Evolutionary conservation across 768 basidiomycete species (phyloP), one percentile per base, ranked within the genome.

Genomic region (Hortiboletus flavorubellus): DNA sequence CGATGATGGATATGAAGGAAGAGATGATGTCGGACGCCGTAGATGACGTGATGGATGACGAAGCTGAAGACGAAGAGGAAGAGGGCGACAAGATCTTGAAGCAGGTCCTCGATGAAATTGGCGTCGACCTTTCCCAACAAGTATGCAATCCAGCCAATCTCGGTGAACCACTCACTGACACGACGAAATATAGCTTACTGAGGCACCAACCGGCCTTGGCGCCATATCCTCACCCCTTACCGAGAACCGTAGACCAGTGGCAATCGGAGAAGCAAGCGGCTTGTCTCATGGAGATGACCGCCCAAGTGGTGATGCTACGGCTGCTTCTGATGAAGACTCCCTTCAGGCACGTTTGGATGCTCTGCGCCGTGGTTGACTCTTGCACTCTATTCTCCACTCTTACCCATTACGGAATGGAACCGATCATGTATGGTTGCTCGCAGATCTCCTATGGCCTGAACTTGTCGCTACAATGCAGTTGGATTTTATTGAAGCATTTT

Each of bases 1-100:
- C 93, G 5, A 93, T 87, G 74, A 99, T 99, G 97, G 97, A 99
- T 73, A 98, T 99, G 97, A 99, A 98, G 72, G 97, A 98, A 74
- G 96, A 97, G 71, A 98, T 98, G 91, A 99, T 98, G 97, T 92
- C 91, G 21, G 97, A 98, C 57, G 89, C 93, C 14, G 90, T 98
- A 15, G 97, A 98, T 72, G 96, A 98, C 64, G 95, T 89, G 46
- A 96, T 98, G 89, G 92, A 95, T 59, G 87, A 89, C 33, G 94
- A 93, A 14, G 74, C 73, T 31, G 95, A 95, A 64, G 96, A 96
- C 48, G 96, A 98, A 72, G 97, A 98, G 63, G 89, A 89, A 59
- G 97, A 98, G 67, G 86, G 94, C 14, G 95, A 98, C 68, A 90
- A 91, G 77, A 95, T 99, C 59, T 72, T 99, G 62, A 93, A 89